Percentiles rank a stretch among this genome's conserved stretches.
Evolutionary conservation across 192 early-diverging fungal genomes (phyloP).

Genomic region (Gonapodya prolifera): DNA sequence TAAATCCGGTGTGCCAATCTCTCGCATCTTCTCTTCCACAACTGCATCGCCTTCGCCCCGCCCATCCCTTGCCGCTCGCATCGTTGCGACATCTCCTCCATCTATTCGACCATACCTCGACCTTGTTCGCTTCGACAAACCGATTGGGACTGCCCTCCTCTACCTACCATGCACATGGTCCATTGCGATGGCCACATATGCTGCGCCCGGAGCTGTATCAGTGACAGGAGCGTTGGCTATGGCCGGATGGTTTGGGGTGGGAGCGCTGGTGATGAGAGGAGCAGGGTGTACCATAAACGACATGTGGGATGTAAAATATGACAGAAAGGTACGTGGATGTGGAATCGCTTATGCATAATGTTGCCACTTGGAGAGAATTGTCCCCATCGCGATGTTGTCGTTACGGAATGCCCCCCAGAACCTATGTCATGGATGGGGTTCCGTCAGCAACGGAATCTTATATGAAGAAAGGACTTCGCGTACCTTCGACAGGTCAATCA

Average conservation of each 20-base stretch:
- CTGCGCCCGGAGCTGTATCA: constrained; percentile 40
- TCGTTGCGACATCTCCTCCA: neutral
- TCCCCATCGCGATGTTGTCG: too few relatives aligned
- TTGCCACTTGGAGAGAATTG: too few relatives aligned
- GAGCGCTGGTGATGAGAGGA: constrained; percentile 84
- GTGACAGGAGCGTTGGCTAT: constrained; percentile 39
- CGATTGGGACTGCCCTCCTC: constrained; percentile 83
- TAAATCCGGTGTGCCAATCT: too few relatives aligned
- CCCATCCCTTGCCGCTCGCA: neutral
- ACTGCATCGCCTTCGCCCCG: neutral
- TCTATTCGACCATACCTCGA: constrained; percentile 43
- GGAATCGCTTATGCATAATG: too few relatives aligned
- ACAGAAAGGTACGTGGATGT: constrained; percentile 52
- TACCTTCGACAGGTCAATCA: neutral
- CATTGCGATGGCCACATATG: constrained; percentile 22
- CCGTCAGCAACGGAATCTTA: too few relatives aligned
- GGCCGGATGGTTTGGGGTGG: constrained; percentile 69
- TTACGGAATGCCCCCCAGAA: too few relatives aligned
- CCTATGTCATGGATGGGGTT: too few relatives aligned
- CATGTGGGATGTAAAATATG: constrained; percentile 86
- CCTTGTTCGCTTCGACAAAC: constrained; percentile 74
- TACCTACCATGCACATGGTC: constrained; percentile 78
- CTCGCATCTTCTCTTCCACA: too few relatives aligned
- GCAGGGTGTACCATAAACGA: constrained; percentile 97
- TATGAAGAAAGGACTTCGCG: too few relatives aligned